A percentile compares a stretch with the other conserved stretches of the same genome.
Conservation (phyloP, 2,329 filamentous ascomycete genomes). For the Zymoseptoria tritici region DNA sequence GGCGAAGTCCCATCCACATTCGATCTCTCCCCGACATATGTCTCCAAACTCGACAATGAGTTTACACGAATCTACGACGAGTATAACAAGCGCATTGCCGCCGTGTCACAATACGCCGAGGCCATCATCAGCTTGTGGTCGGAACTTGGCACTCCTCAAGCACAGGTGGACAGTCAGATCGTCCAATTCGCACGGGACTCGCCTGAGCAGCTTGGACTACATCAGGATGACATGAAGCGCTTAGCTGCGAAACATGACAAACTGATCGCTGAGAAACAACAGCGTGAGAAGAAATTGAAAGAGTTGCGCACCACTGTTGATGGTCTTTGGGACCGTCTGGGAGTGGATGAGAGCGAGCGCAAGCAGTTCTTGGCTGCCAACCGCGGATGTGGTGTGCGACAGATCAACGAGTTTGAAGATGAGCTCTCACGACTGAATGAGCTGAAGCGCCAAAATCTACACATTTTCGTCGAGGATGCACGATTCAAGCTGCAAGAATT, state of each 20-base stretch:
- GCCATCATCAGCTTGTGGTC: conserved; percentile 93
- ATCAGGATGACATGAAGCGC: conserved; percentile 72
- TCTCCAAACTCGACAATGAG: conserved; percentile 77
- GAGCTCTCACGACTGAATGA: conserved; percentile 81
- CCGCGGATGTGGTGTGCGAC: conserved; percentile 80
- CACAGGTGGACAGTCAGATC: conserved; percentile 79
- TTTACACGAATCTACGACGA: conserved; percentile 95
- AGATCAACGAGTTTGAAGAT: conserved; percentile 93
- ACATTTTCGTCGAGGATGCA: conserved; percentile 92
- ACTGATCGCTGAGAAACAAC: conserved; percentile 79
- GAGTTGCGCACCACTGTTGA: conserved; percentile 75
- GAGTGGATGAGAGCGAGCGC: conserved; percentile 72
- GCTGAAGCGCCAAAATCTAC: conserved; percentile 88
- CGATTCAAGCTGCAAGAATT: conserved; percentile 84
- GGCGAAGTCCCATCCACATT: conserved; percentile 74
- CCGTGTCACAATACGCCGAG: conserved; percentile 67
- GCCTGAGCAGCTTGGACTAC: conserved; percentile 88
- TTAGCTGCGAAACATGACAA: conserved; percentile 71
- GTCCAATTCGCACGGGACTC: conserved; percentile 84
- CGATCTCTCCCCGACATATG: conserved; percentile 85
- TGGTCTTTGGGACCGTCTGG: conserved; percentile 78
- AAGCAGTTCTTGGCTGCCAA: conserved; percentile 81
- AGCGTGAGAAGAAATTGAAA: conserved; percentile 67
- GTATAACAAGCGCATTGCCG: conserved; percentile 73
- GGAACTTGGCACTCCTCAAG: conserved; percentile 87